Evolutionary conservation across 1,284 basidiomycete genomes (phyloP).

Genomic region (Sporisorium reilianum): DNA sequence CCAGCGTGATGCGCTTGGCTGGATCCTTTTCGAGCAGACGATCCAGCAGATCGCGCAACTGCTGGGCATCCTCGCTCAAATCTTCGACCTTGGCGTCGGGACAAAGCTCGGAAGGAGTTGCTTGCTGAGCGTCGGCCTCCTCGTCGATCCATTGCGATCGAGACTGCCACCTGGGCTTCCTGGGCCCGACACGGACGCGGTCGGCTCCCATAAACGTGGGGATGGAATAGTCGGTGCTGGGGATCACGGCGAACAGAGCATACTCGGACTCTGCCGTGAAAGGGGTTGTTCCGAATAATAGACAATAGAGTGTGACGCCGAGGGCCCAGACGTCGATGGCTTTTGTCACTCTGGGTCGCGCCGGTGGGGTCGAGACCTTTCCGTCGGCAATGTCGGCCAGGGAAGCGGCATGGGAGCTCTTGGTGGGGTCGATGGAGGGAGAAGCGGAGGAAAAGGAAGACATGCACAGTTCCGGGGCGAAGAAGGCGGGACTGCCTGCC

Average conservation of each 20-base stretch:
- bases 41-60: slow-evolving; percentile 78
- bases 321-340: slow-evolving; percentile 99
- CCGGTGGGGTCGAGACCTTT: background rate
- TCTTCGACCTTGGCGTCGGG: slow-evolving; percentile 24
- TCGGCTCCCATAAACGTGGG: slow-evolving; percentile 83
- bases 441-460: slow-evolving; percentile 58
- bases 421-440: slow-evolving; percentile 41
- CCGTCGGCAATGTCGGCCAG: slow-evolving; percentile 14
- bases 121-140: slow-evolving; percentile 47
- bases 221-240: slow-evolving; percentile 81
- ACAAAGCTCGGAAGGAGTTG: slow-evolving; percentile 37
- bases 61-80: slow-evolving; percentile 54
- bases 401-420: slow-evolving; percentile 2
- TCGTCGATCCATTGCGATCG: slow-evolving; percentile 55
- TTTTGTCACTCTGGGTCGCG: slow-evolving; percentile 77
- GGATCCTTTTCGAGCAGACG: slow-evolving; percentile 87
- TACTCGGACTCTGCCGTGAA: slow-evolving; percentile 80
- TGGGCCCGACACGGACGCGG: slow-evolving; percentile 68
- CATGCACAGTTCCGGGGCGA: slow-evolving; percentile 90
- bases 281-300: slow-evolving; percentile 86
- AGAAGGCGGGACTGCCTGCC: slow-evolving; percentile 97
- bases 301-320: slow-evolving; percentile 95
- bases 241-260: slow-evolving; percentile 85
- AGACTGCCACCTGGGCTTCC: slow-evolving; percentile 56
- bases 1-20: slow-evolving; percentile 81